A percentile compares a stretch with the other conserved stretches of the same genome.
These are phyloP conservation scores for Solanum clarkiae DNA, from an alignment of 257 asterid species.

Conservation along the genomic window DNA sequence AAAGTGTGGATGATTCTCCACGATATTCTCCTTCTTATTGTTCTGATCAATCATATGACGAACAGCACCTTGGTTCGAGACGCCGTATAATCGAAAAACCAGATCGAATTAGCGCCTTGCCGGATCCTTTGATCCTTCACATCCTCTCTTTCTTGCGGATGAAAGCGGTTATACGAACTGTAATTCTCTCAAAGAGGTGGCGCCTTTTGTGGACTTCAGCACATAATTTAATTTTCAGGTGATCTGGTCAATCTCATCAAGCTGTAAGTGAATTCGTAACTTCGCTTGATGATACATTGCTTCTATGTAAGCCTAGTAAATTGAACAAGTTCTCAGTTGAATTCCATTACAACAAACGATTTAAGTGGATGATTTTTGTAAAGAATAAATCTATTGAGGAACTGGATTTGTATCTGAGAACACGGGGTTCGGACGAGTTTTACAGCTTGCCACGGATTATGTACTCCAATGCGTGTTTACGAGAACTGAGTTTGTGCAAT, in stretches of 20 bases:
- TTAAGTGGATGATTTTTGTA: too few species aligned
- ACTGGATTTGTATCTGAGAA: too few species aligned
- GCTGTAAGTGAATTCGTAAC: too few species aligned
- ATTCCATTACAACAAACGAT: too few species aligned
- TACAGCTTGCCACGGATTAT: background rate
- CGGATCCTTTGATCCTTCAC: background rate
- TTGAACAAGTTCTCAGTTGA: too few species aligned
- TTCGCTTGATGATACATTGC: too few species aligned
- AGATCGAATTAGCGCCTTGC: background rate
- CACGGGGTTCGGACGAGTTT: background rate
- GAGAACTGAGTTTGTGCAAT: background rate
- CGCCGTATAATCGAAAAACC: background rate
- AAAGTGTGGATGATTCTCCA: background rate
- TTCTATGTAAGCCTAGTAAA: too few species aligned
- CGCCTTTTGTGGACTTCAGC: too few species aligned
- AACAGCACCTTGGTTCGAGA: background rate
- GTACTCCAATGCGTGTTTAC: background rate
- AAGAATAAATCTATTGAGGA: too few species aligned
- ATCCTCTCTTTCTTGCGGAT: background rate
- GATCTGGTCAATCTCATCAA: too few species aligned
- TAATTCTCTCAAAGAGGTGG: background rate
- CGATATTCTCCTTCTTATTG: background rate
- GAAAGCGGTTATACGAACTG: background rate
- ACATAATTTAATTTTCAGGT: too few species aligned
- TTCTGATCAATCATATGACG: background rate